Evolutionary conservation across 192 early-diverging fungal species (phyloP).

Genomic region (Coemansia sp.): DNA sequence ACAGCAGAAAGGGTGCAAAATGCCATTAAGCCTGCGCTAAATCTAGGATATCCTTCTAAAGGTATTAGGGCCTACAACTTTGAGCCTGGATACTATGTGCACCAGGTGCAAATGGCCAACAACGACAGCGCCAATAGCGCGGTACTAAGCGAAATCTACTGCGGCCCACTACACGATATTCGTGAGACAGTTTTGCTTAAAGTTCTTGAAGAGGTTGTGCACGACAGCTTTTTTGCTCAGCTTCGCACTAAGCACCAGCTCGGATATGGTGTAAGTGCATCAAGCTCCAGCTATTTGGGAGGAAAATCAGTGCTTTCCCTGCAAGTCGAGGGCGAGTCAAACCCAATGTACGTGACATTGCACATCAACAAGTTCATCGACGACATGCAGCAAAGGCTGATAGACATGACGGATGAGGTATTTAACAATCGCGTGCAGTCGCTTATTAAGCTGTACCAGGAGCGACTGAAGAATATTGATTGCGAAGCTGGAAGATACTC

Average conservation of each 20-base stretch:
- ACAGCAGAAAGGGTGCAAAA: constrained; percentile 6
- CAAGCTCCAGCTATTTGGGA: neutral
- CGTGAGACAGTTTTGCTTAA: constrained; percentile 26
- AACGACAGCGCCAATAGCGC: neutral
- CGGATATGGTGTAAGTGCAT: constrained; percentile 57
- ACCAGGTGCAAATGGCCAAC: neutral
- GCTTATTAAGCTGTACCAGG: constrained; percentile 59
- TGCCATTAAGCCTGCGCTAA: constrained; percentile 9
- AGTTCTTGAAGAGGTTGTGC: constrained; percentile 73
- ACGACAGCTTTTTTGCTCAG: constrained; percentile 86
- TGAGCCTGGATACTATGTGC: constrained; percentile 66
- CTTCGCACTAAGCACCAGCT: constrained; percentile 88
- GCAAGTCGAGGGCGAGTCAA: constrained; percentile 69
- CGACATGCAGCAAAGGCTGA: constrained; percentile 37
- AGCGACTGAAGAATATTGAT: constrained; percentile 69
- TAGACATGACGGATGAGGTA: constrained; percentile 33
- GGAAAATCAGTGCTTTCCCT: neutral
- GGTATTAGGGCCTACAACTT: constrained; percentile 84
- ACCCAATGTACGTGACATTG: constrained; percentile 75
- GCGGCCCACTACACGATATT: neutral
- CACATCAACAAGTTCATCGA: constrained; percentile 80
- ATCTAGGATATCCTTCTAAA: constrained; percentile 78
- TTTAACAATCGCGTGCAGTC: constrained; percentile 65
- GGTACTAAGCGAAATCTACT: neutral
- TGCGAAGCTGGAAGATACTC: constrained; percentile 67